Evolutionary conservation across 441 rosid genomes (phyloP), one percentile per base, ranked within the genome.

Genomic region (Pelargonium cotyledonis): DNA sequence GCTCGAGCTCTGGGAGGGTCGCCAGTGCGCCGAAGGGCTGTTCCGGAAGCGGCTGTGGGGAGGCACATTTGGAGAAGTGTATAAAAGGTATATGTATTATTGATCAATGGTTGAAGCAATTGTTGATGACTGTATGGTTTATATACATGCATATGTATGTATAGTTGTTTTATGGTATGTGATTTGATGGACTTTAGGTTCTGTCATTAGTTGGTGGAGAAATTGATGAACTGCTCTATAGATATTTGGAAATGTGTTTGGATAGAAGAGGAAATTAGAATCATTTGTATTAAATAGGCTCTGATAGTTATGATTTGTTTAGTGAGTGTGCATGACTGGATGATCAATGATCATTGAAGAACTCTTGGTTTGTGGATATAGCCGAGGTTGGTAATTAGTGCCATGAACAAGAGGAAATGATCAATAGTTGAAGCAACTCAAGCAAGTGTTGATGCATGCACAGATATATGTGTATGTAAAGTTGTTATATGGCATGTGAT

Each of bases 1-100:
- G 6, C 90, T 94, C 62, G 99, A 91, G 88, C 77, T 94, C 73
- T 94, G 99, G 99, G 96, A 94, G 72, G 99, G 99, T 1, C 86
- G 82, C 10, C 89, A 79, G 7, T 94, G 99, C 31, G 94, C 97
- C 23, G 97, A 89, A 41, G 96, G 94, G 16, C 74, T 94, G 79
- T 94, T 94, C 72, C 75, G 99, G 75, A 91, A 91, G 68, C 82
- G 97, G 18, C 81, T 94, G 70, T 94, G 97, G 99, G 99, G 99
- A 58, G 99, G 99, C 63, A 87, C 94, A 31, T 94, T 94, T 69
- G 94, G 95, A 46, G 99, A 94, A 71, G 92, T 88, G 14, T 88
- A 88, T 68, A 94, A 84, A 76, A 89, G 99, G 97, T 89, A 55
- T 46, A 8, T 55, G 23, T 55, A 53, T 8, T 11, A 15, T 14